Base-by-base conservation (phyloP, 768 basidiomycete species). In the Pleurotus salmoneostramineus region DNA sequence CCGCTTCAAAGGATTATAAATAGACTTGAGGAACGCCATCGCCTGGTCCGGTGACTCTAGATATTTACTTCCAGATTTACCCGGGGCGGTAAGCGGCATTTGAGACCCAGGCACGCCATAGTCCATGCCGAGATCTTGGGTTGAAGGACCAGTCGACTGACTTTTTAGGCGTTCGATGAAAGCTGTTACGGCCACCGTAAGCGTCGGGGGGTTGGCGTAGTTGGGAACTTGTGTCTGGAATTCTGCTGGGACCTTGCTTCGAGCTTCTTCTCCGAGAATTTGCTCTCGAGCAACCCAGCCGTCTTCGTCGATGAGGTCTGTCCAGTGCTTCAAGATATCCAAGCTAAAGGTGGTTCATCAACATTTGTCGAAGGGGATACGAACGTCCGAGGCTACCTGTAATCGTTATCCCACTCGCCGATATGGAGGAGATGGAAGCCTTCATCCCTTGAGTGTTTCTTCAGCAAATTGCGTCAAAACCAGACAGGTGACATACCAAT, bases 261-360 rank as follows among this genome's bases (percentile, higher is more conserved):
- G 84, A 14, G 95, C 95, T 74, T 98, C 95, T 63, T 95, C 95
- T 3, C 95, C 95, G 0, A 98, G 81, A 58, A 98, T 98, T 71
- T 98, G 95, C 72, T 98, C 95, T 27, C 95, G 82, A 1, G 86
- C 96, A 44, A 98, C 91, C 95, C 95, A 98, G 1, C 95, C 95
- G 63, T 97, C 83, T 36, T 91, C 89, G 67, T 98, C 94, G 56
- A 97, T 92, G 47, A 98, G 80, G 61, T 85, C 75, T 50, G 97
- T 85, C 95, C 95, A 98, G 60, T 86, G 83, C 66, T 86, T 87
- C 40, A 98, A 75, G 58, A 98, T 97, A 67, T 94, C 90, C 33
- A 97, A 78, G 63, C 94, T 93, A 60, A 35, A 37, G 14, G 35
- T 50, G 6, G 3, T 35, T 47, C 47, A 5, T 42, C 27, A 32